Conservation (phyloP, 257 asterid species). For the Solanum habrochaites region DNA sequence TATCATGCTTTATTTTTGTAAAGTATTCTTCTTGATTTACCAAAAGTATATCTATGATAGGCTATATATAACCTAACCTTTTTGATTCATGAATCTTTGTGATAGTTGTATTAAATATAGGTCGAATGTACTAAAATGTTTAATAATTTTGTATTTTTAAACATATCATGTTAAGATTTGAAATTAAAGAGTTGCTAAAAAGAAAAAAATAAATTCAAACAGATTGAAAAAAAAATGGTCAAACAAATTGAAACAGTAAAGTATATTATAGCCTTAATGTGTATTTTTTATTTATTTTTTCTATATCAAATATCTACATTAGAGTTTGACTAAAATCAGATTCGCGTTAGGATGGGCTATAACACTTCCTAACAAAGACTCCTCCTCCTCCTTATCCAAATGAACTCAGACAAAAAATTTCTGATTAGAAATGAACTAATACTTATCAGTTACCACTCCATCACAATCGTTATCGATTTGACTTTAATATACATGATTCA, state of each 20-base stretch:
- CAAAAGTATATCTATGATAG: neutral
- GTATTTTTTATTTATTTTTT: neutral
- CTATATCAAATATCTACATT: too few relatives aligned
- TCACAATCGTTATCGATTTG: too few relatives aligned
- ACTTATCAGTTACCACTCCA: too few relatives aligned
- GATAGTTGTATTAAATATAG: neutral
- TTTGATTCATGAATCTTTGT: neutral
- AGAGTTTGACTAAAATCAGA: accelerated
- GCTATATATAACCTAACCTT: neutral
- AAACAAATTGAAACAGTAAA: neutral
- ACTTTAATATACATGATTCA: too few relatives aligned
- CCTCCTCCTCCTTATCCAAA: neutral
- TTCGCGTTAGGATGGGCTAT: too few relatives aligned
- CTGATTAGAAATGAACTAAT: too few relatives aligned
- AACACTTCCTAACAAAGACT: neutral
- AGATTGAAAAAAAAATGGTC: neutral
- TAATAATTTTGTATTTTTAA: neutral
- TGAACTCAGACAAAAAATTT: accelerated
- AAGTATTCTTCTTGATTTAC: neutral
- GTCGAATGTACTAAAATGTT: neutral
- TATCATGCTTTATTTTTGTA: neutral
- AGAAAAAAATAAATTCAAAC: neutral
- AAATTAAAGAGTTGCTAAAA: neutral
- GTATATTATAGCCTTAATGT: neutral
- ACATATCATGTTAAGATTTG: neutral